Percentiles rank a stretch among this genome's conserved stretches.
Conservation (phyloP, 129 eudicot species). For the Centrapalus pauciflorus region DNA sequence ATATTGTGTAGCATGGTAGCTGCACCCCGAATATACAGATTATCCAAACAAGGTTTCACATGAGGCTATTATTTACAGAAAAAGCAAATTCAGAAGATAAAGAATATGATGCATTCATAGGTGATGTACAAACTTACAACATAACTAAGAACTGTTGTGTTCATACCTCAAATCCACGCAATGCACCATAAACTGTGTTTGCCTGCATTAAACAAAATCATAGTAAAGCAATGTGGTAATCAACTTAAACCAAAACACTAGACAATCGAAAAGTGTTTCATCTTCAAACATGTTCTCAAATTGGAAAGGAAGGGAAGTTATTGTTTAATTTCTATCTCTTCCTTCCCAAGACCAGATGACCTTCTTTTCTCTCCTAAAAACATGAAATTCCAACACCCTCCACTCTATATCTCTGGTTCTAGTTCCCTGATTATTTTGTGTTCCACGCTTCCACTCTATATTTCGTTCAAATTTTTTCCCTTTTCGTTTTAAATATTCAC, state of each 20-base stretch:
- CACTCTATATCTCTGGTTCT: too few relatives aligned
- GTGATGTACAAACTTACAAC: not conserved
- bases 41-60: not conserved
- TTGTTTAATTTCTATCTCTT: too few relatives aligned
- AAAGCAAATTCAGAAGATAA: not conserved
- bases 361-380: too few relatives aligned
- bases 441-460: too few relatives aligned
- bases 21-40: not conserved
- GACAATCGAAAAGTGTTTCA: not conserved
- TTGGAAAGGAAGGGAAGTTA: not conserved
- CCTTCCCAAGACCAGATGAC: too few relatives aligned
- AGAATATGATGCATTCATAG: not conserved
- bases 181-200: constrained; percentile 87
- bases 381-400: too few relatives aligned
- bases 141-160: not conserved
- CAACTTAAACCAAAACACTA: constrained; percentile 1
- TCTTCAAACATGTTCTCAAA: not conserved
- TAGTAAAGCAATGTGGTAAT: not conserved
- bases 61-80: not conserved
- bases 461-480: too few relatives aligned
- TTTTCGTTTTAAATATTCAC: not conserved
- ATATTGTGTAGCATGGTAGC: not conserved
- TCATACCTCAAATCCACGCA: constrained; percentile 89
- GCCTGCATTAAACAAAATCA: constrained; percentile 53
- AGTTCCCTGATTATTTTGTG: too few relatives aligned